Evolutionary conservation across 2,329 filamentous ascomycete genomes (phyloP), one percentile per base, ranked within the genome.

Genomic region (Microsporum ferrugineum): DNA sequence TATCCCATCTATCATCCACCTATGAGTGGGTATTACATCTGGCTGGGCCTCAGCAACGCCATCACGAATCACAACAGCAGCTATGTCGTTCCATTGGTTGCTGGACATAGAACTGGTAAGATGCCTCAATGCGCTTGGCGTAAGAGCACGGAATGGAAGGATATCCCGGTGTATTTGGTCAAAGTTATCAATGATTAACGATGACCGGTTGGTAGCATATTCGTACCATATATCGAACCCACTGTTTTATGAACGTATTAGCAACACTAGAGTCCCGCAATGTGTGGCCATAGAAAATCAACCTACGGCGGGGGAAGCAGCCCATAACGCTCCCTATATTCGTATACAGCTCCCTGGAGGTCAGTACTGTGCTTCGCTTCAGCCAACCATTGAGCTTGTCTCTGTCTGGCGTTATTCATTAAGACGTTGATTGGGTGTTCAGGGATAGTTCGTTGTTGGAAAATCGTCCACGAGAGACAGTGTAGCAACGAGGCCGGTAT

Each of bases 221-320:
- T 78, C 69, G 66, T 82, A 84, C 83, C 83, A 85, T 61, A 77
- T 72, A 63, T 84, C 80, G 64, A 85, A 86, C 10, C 79, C 78
- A 7, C 72, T 75, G 55, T n/a, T 34, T 31, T 23, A 23, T 23
- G 17, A 27, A 31, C 29, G 1, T 1, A 51, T 41, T 31, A 57
- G 55, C n/a, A 6, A 57, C 12, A 29, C 7, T 29, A 2, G 14
- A 33, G 17, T 41, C 8, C 38, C 12, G 38, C 60, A 10, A 60
- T 47, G 33, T 57, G 6, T 43, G 12, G 58, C 27, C 10, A 1
- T 23, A 23, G 17, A 23, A 23, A 23, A 23, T 31, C n/a, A 58
- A 69, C 73, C 64, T 67, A 75, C 71, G 83, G 82, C 31, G 83
- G 83, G 1, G 83, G 83, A 63, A 79, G 75, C 59, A 79, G 77